Base-by-base conservation (phyloP, 1,139 yeast genomes). In the Debaryomyces subglobosus region DNA sequence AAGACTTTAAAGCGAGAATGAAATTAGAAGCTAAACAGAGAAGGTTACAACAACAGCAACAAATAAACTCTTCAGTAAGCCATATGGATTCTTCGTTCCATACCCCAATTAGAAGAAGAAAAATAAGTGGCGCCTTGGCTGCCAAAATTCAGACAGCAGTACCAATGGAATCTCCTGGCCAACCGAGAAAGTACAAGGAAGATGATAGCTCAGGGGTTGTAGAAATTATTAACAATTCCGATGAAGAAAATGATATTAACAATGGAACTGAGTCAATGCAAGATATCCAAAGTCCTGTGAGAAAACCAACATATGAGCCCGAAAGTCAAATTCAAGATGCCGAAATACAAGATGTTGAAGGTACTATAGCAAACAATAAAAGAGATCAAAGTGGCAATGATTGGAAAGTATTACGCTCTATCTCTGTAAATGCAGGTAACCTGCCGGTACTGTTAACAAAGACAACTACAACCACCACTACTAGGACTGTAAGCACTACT, bases 121-220 rank as follows among this genome's bases (percentile, higher is more conserved):
- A 81, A 54, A 76, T 87, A 46, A 81, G 91, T 42, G 86, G 88
- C 1, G 88, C 85, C 15, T 77, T 87, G 49, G 86, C 87, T 39
- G 79, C 82, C 39, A 81, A 85, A 52, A 81, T 84, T 35, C 87
- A 81, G 57, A 80, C 85, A 16, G 95, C 94, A 0, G 91, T 94
- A 23, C 99, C 98, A 2, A 82, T 81, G 55, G 90, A 90, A 44
- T 89, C 97, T 1, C 98, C 99, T 0, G 99, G 99, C 1, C 99
- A 94, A 68, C 99, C 99, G 30, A 81, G 99, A 63, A 94, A 94
- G 62, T 78, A 78, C 40, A 61, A 77, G 59, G 65, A 76, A 51
- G 65, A 62, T 12, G 58, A 62, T 39, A 53, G 59, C 47, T 55
- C 69, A 15, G 61, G 68, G 15, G 51, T 62, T 15, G 63, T 62